A percentile compares a stretch with the other conserved stretches of the same genome.
These are phyloP conservation scores for Vitis amurensis DNA, from an alignment of 164 flowering plant genomes.

Conservation along the genomic window DNA sequence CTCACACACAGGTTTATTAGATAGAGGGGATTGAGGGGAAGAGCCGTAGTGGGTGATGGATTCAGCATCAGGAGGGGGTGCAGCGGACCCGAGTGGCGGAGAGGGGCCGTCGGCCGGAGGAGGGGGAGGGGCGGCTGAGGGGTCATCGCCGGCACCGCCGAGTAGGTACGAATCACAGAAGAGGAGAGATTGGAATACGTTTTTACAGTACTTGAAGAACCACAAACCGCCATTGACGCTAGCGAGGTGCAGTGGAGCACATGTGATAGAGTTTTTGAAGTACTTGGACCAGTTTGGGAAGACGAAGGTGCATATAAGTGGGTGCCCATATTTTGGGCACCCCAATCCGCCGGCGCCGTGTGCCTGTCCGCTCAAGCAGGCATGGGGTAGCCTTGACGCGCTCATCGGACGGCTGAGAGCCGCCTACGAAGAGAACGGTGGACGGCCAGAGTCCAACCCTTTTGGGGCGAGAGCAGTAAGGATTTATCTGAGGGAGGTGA, in stretches of 20 bases:
- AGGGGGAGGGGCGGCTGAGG: constrained; percentile 9
- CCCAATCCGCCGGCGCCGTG: constrained; percentile 71
- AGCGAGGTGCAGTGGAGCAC: constrained; percentile 67
- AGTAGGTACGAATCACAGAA: constrained; percentile 78
- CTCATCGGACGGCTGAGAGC: constrained; percentile 75
- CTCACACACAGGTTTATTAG: neutral
- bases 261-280: constrained; percentile 68
- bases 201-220: constrained; percentile 65
- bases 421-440: constrained; percentile 76
- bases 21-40: neutral
- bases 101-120: constrained; percentile 15
- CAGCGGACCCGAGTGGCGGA: constrained; percentile 9
- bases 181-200: constrained; percentile 77
- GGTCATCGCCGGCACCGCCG: constrained; percentile 28
- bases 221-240: constrained; percentile 69
- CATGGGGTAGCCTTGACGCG: constrained; percentile 80
- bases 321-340: constrained; percentile 69
- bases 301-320: constrained; percentile 58
- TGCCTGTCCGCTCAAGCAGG: constrained; percentile 67
- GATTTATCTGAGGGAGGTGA: constrained; percentile 63
- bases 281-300: constrained; percentile 78
- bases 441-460: constrained; percentile 69
- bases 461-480: constrained; percentile 69
- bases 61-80: constrained; percentile 17
- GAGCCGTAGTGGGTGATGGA: constrained; percentile 9